Evolutionary conservation across 306 rosid genomes (phyloP).

Genomic region (Herpetospermum pedunculosum): DNA sequence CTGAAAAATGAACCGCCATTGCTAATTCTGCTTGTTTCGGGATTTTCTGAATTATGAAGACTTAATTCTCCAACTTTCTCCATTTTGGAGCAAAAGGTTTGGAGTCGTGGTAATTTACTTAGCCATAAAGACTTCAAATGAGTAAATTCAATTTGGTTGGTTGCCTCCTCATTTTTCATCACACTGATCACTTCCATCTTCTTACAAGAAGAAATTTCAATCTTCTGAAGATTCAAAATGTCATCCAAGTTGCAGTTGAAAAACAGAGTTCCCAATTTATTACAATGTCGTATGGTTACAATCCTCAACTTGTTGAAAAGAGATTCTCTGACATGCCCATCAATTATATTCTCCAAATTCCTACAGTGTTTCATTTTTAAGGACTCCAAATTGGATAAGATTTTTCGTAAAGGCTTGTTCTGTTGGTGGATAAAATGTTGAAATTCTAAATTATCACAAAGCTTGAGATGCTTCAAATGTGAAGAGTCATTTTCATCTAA

Average conservation of each 20-base stretch:
- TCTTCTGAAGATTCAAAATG: background rate
- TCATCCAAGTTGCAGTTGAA: background rate
- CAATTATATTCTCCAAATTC: background rate
- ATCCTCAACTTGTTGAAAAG: background rate
- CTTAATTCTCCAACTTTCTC: background rate
- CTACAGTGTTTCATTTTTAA: rapidly evolving
- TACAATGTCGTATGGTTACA: rapidly evolving
- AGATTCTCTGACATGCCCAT: background rate
- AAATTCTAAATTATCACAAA: background rate
- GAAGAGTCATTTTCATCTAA: background rate
- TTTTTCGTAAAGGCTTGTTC: background rate
- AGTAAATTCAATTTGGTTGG: background rate
- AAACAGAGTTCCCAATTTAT: background rate
- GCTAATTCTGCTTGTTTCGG: background rate
- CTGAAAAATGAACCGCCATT: background rate
- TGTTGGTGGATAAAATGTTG: background rate
- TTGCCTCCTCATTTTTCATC: background rate
- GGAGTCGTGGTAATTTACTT: background rate
- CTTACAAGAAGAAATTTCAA: background rate
- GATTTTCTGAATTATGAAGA: no score
- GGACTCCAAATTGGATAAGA: background rate
- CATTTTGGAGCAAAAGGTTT: background rate
- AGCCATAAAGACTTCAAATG: background rate
- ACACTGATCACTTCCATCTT: background rate
- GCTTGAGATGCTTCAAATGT: background rate